These are phyloP conservation scores for Colletotrichum chlorophyti DNA, from an alignment of 2,329 filamentous ascomycete genomes.

Conservation along the genomic window DNA sequence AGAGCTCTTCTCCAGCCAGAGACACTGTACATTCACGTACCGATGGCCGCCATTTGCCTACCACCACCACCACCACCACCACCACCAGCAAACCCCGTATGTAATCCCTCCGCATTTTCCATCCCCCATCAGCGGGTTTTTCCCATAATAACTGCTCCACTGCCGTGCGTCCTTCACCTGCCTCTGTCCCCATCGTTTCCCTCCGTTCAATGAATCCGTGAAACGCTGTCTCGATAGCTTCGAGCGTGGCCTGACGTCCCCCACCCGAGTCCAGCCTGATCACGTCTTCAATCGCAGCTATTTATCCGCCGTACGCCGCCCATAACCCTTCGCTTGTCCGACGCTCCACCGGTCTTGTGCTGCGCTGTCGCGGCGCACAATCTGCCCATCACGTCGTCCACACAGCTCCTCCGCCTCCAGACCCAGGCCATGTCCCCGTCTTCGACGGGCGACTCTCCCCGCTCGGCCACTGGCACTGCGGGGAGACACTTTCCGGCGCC, in stretches of 20 bases:
- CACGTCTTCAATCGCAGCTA: background rate
- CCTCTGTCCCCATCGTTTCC: conserved; percentile 4
- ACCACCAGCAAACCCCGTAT: conserved; percentile 4
- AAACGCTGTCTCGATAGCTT: conserved; percentile 14
- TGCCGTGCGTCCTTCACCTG: conserved; percentile 17
- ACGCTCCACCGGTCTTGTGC: conserved; percentile 8
- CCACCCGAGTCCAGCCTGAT: background rate
- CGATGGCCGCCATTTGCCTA: background rate
- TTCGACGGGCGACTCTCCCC: conserved; percentile 60
- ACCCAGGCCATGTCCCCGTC: conserved; percentile 57
- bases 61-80: background rate
- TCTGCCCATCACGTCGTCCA: conserved; percentile 31
- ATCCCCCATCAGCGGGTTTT: background rate
- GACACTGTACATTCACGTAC: background rate
- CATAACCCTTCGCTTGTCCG: background rate
- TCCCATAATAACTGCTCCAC: conserved; percentile 30
- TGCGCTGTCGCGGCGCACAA: conserved; percentile 25
- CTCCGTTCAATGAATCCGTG: conserved; percentile 2
- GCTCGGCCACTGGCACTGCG: conserved; percentile 46
- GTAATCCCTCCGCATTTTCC: conserved; percentile 23
- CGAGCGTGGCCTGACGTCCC: conserved; percentile 3
- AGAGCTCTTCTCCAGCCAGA: background rate
- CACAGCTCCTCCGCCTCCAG: conserved; percentile 32
- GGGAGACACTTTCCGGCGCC: conserved; percentile 53
- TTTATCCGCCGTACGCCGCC: background rate